phyloP scores from a whole-genome alignment of 2,329 filamentous ascomycete genomes.

The Xylaria multiplex region DNA sequence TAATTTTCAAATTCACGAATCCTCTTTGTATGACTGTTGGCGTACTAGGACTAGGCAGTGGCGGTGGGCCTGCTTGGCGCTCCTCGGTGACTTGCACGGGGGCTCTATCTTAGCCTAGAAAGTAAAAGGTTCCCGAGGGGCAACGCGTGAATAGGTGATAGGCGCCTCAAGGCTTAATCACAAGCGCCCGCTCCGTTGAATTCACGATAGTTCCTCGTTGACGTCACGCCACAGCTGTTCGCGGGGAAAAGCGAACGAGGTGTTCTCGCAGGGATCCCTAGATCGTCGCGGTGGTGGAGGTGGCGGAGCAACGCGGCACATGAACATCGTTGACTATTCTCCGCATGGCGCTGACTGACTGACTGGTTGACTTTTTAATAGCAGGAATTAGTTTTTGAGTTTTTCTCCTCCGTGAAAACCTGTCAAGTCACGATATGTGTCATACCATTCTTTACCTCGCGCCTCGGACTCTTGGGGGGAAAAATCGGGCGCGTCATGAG shows the following conservation, averaged over 20 bases:
- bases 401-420: not conserved
- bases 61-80: not conserved
- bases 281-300: conserved; percentile 27
- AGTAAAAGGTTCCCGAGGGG: not conserved
- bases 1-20: not conserved
- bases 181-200: not conserved
- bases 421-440: conserved; percentile 15
- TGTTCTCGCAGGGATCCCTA: conserved; percentile 25
- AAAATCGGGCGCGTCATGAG: conserved; percentile 18
- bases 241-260: not conserved
- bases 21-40: conserved; percentile 9
- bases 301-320: conserved; percentile 24
- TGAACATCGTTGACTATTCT: conserved; percentile 13
- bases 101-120: conserved; percentile 4
- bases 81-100: conserved; percentile 3
- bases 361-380: not conserved
- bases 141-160: not conserved
- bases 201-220: not conserved
- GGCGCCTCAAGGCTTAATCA: not conserved
- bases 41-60: conserved; percentile 2
- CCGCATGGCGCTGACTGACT: not conserved
- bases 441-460: not conserved
- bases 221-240: conserved; percentile 6
- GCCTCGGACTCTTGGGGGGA: not conserved
- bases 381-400: conserved; percentile 1